Evolutionary conservation across 2,329 filamentous ascomycete species (phyloP).

Genomic region (Chrysoporthe austroafricana): DNA sequence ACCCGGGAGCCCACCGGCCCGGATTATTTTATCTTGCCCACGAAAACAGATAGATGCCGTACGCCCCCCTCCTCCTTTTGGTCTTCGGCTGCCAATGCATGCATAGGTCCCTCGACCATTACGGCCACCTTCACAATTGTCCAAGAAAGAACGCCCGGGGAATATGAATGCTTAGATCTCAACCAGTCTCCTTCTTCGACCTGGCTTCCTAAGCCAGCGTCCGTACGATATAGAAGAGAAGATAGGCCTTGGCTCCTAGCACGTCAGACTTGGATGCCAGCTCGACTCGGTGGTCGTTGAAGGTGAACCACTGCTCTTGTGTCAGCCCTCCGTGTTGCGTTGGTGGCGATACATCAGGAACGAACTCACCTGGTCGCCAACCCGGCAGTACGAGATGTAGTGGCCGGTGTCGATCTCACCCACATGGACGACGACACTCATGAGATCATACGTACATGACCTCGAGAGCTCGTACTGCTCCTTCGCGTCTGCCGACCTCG

Average conservation of each 20-base stretch:
- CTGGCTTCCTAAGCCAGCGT: slow-evolving; percentile 51
- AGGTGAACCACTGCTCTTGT: slow-evolving; percentile 78
- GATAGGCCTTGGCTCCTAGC: slow-evolving; percentile 81
- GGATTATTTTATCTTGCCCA: slow-evolving; percentile 12
- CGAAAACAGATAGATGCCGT: not conserved
- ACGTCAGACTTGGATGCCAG: slow-evolving; percentile 84
- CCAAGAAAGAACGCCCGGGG: slow-evolving; percentile 12
- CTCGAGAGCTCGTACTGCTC: slow-evolving; percentile 60
- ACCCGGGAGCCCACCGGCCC: slow-evolving; percentile 6
- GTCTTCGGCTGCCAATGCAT: not conserved
- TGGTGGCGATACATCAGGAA: slow-evolving; percentile 7
- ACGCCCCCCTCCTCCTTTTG: not conserved
- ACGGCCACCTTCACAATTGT: slow-evolving; percentile 4
- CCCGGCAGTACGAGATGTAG: slow-evolving; percentile 86
- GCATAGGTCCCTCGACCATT: not conserved
- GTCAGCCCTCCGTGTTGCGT: slow-evolving; percentile 18
- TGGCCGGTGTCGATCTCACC: slow-evolving; percentile 92
- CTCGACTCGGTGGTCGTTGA: slow-evolving; percentile 93
- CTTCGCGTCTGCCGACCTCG: slow-evolving; percentile 53
- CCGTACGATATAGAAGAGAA: slow-evolving; percentile 83
- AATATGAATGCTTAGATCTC: slow-evolving; percentile 14
- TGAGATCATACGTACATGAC: slow-evolving; percentile 81
- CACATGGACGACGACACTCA: slow-evolving; percentile 90
- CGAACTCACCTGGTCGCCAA: slow-evolving; percentile 68
- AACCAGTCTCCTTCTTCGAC: slow-evolving; percentile 13